Conservation (phyloP, 371 early-diverging fungal species). For the Mortierella sp. region DNA sequence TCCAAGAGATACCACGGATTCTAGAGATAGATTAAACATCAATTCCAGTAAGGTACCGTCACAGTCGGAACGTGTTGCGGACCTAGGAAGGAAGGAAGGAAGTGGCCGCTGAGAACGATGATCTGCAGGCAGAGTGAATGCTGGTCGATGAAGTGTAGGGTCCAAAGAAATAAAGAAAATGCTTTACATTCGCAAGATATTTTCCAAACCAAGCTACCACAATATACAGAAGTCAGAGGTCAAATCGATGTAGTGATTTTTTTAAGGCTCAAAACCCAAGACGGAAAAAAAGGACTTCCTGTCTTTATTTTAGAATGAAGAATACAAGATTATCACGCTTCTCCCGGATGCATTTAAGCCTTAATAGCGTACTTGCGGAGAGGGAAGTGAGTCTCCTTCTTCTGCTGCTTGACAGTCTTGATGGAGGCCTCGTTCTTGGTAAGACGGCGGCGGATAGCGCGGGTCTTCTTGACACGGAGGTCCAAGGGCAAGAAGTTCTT, state of each 20-base stretch:
- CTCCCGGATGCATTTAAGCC: constrained; percentile 68
- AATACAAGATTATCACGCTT: constrained; percentile 14
- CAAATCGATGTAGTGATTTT: not conserved
- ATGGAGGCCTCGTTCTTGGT: constrained; percentile 77
- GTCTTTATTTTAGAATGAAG: constrained; percentile 33
- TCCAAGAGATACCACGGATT: no score
- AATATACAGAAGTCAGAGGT: not conserved
- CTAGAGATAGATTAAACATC: no score
- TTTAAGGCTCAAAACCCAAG: constrained; percentile 19
- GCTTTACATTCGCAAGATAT: no score
- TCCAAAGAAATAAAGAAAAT: no score
- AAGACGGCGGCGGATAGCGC: constrained; percentile 95
- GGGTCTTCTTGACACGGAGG: constrained; percentile 96
- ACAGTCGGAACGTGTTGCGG: no score
- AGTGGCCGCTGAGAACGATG: no score
- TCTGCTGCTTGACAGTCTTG: constrained; percentile 83
- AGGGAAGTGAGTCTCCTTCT: constrained; percentile 89
- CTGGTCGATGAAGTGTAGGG: no score
- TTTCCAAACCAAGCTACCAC: no score
- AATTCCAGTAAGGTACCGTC: no score
- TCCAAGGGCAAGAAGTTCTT: constrained; percentile 95
- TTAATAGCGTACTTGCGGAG: constrained; percentile 88
- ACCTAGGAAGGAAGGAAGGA: no score
- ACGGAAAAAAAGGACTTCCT: constrained; percentile 19
- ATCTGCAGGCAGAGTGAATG: no score